Percentiles rank a stretch among this genome's conserved stretches.
Evolutionary conservation across 768 basidiomycete species (phyloP).

Genomic region (Tylopilus sp.): DNA sequence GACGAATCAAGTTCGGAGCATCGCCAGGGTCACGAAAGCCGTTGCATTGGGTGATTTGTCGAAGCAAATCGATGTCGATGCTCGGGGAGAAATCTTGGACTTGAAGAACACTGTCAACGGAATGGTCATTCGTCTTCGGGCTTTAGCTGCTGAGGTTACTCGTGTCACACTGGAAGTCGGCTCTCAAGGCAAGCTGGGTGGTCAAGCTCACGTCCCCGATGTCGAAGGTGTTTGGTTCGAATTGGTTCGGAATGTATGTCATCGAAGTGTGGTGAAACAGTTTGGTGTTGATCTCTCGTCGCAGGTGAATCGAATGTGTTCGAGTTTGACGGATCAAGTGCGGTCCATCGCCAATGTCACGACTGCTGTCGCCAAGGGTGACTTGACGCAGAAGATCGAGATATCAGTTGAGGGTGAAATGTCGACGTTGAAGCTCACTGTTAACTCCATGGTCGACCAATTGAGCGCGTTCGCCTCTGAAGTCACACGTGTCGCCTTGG

Average conservation of each 20-base stretch:
- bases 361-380: slow-evolving; percentile 86
- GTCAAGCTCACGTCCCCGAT: slow-evolving; percentile 83
- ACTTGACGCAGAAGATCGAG: slow-evolving; percentile 90
- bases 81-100: slow-evolving; percentile 85
- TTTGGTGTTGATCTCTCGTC: slow-evolving; percentile 9
- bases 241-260: slow-evolving; percentile 66
- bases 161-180: slow-evolving; percentile 84
- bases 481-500: slow-evolving; percentile 77
- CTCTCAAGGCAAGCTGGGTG: slow-evolving; percentile 84
- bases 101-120: slow-evolving; percentile 62
- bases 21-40: slow-evolving; percentile 62
- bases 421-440: slow-evolving; percentile 76
- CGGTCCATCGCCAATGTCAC: slow-evolving; percentile 83
- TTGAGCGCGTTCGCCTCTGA: slow-evolving; percentile 84
- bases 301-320: slow-evolving; percentile 79
- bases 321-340: slow-evolving; percentile 75
- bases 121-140: slow-evolving; percentile 51
- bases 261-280: not conserved
- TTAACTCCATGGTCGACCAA: slow-evolving; percentile 95
- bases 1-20: slow-evolving; percentile 55
- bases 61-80: slow-evolving; percentile 90
- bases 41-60: slow-evolving; percentile 88
- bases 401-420: slow-evolving; percentile 89
- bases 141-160: slow-evolving; percentile 79
- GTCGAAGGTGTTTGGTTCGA: slow-evolving; percentile 93